phyloP scores from a whole-genome alignment of 192 early-diverging fungal species.

The Rhizophagus clarus region DNA sequence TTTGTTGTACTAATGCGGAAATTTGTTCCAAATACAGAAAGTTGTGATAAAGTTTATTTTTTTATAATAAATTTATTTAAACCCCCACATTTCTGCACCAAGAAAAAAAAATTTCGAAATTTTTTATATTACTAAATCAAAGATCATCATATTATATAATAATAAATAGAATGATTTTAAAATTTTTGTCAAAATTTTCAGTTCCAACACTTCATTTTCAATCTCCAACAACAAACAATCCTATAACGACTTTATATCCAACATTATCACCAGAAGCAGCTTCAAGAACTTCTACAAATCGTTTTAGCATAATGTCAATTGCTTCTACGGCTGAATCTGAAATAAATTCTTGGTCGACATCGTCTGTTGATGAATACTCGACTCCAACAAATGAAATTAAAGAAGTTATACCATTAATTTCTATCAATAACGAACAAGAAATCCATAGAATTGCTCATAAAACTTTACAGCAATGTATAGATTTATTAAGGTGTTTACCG shows the following conservation, averaged over 20 bases:
- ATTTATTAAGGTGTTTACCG: slow-evolving; percentile 14
- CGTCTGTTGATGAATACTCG: neutral
- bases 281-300: neutral
- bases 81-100: neutral
- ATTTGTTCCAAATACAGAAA: neutral
- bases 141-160: neutral
- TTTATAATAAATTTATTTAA: neutral
- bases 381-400: neutral
- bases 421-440: slow-evolving; percentile 19
- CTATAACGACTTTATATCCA: neutral
- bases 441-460: slow-evolving; percentile 18
- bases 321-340: neutral
- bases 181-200: neutral
- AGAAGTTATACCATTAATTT: slow-evolving; percentile 10
- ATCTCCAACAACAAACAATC: neutral
- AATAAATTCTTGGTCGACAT: slow-evolving; percentile 2
- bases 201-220: neutral
- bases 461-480: slow-evolving; percentile 27
- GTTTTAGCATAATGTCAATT: neutral
- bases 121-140: neutral
- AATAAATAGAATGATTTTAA: neutral
- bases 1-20: neutral
- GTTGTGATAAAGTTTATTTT: neutral
- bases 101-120: neutral
- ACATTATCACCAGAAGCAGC: slow-evolving; percentile 2